phyloP scores from a whole-genome alignment of 1,284 basidiomycete species.

The Peniophora sp. region DNA sequence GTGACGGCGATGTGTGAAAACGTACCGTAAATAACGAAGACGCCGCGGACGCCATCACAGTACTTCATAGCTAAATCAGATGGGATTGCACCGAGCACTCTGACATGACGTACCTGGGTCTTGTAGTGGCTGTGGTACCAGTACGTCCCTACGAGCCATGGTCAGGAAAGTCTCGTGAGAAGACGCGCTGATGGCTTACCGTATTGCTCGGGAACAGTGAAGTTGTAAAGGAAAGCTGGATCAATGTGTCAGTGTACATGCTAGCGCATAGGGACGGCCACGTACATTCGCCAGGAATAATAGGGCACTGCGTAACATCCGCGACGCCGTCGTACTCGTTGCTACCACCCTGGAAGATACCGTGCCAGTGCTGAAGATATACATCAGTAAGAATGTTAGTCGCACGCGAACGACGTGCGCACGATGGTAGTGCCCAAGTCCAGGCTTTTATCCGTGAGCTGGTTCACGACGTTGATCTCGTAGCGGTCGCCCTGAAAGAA shows the following conservation, averaged over 20 bases:
- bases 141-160: not conserved
- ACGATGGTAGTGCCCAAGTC: constrained; percentile 19
- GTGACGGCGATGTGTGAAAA: not conserved
- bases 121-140: constrained; percentile 17
- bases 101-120: constrained; percentile 20
- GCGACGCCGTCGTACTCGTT: constrained; percentile 19
- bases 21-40: constrained; percentile 11
- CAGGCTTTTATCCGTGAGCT: constrained; percentile 25
- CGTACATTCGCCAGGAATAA: constrained; percentile 27
- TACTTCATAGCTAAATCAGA: not conserved
- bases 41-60: constrained; percentile 16
- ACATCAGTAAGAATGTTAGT: constrained; percentile 17
- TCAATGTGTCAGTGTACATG: not conserved
- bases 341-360: not conserved
- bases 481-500: constrained; percentile 16
- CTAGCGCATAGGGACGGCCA: not conserved
- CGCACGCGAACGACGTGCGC: constrained; percentile 27
- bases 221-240: not conserved
- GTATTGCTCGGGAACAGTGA: constrained; percentile 8
- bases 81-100: constrained; percentile 30
- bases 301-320: constrained; percentile 40
- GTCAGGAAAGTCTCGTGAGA: not conserved
- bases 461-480: constrained; percentile 26
- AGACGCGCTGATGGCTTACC: constrained; percentile 19
- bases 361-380: not conserved